phyloP scores from a whole-genome alignment of 768 basidiomycete genomes.

The Leucogyrophana mollusca region DNA sequence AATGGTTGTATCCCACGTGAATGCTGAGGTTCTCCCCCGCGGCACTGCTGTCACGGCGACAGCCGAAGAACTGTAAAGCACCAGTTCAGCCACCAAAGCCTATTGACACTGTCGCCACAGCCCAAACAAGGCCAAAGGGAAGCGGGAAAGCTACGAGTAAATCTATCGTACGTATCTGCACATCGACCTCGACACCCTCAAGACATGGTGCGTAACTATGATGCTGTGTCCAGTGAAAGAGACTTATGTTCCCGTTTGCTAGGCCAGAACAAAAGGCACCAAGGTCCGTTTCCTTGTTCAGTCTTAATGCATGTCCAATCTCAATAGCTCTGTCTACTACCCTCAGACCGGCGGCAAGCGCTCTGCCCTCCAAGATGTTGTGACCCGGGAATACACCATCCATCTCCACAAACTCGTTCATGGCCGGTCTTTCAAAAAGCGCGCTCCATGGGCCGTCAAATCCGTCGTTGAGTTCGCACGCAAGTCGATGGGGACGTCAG shows the following conservation, averaged over 20 bases:
- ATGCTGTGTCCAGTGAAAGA: slow-evolving; percentile 3
- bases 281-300: slow-evolving; percentile 30
- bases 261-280: slow-evolving; percentile 43
- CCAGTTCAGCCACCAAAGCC: slow-evolving; percentile 53
- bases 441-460: slow-evolving; percentile 96
- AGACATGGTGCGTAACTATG: slow-evolving; percentile 58
- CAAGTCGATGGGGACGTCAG: slow-evolving; percentile 93
- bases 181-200: slow-evolving; percentile 63
- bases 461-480: slow-evolving; percentile 88
- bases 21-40: background rate
- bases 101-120: slow-evolving; percentile 41
- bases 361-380: slow-evolving; percentile 97
- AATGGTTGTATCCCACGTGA: too few relatives aligned
- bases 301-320: background rate
- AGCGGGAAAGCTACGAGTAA: slow-evolving; percentile 27
- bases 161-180: slow-evolving; percentile 34
- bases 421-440: slow-evolving; percentile 94
- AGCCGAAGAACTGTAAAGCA: slow-evolving; percentile 37
- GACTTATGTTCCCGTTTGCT: slow-evolving; percentile 8
- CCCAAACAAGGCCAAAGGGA: slow-evolving; percentile 40
- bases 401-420: slow-evolving; percentile 95
- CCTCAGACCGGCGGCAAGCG: slow-evolving; percentile 78
- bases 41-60: slow-evolving; percentile 20
- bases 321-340: slow-evolving; percentile 1
- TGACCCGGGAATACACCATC: slow-evolving; percentile 98